A percentile compares a stretch with the other conserved stretches of the same genome.
Conservation (phyloP, 202 grass and related monocot species). For the Schoenoplectus tabernaemontani region DNA sequence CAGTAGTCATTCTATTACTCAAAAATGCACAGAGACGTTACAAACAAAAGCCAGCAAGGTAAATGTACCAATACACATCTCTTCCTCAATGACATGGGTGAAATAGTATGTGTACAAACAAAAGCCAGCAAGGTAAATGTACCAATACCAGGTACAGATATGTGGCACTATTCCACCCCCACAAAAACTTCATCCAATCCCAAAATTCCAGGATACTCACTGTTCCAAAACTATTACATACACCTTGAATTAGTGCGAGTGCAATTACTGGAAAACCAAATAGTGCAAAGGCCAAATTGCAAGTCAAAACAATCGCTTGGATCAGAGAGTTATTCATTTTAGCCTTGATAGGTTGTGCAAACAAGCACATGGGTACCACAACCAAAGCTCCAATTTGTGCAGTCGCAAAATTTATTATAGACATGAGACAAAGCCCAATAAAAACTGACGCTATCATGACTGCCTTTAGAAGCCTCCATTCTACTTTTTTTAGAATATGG, state of each 20-base stretch:
- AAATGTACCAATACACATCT: constrained; percentile 6
- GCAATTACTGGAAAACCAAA: constrained; percentile 60
- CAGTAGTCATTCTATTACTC: background rate
- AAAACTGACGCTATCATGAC: constrained; percentile 60
- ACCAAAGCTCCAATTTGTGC: constrained; percentile 79
- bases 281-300: constrained; percentile 41
- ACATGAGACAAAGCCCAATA: constrained; percentile 75
- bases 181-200: constrained; percentile 71
- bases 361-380: constrained; percentile 71
- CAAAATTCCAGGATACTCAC: constrained; percentile 51
- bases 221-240: constrained; percentile 34
- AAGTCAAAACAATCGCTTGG: constrained; percentile 25
- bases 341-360: constrained; percentile 47
- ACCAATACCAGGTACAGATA: constrained; percentile 70
- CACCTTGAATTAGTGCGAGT: constrained; percentile 37
- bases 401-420: constrained; percentile 86
- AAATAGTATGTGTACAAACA: constrained; percentile 65
- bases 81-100: constrained; percentile 42
- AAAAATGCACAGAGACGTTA: background rate
- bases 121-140: constrained; percentile 91
- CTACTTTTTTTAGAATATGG: constrained; percentile 49
- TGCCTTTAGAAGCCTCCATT: constrained; percentile 80
- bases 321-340: constrained; percentile 22
- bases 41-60: background rate
- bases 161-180: constrained; percentile 83